Evolutionary conservation across 140 eudicot species (phyloP), one percentile per base, ranked within the genome.

Genomic region (Erigeron philadelphicus): DNA sequence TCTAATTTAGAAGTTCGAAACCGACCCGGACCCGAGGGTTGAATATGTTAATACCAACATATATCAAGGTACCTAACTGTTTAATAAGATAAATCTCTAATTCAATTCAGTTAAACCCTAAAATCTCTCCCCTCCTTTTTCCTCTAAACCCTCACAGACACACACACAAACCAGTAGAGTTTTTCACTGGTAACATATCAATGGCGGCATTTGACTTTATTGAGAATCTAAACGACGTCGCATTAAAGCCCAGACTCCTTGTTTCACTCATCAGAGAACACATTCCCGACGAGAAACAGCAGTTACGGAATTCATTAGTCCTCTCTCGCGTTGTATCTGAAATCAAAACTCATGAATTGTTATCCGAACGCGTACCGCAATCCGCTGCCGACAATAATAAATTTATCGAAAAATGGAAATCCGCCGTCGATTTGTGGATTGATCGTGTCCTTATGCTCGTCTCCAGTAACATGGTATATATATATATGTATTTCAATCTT

Each of bases 391-490:
- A 76, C 31, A 64, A 53, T 53, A 83, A 88, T 12, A 83, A 88
- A 8, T 10, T 66, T 65, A 73, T 81, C 23, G 84, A 79, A 0
- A 75, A 67, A 58, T 93, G 89, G 95, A 82, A 85, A 56, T 72
- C 95, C 0, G 87, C 95, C 23, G 82, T 89, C 15, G 96, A 93
- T 75, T 72, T 79, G 0, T 90, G 97, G 97, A 68, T 87, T 61
- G 61, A 81, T 25, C 90, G 88, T 6, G 10, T 87, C 54, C 72
- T 85, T 62, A 19, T 74, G 52, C 87, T 90, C 2, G 74, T 79
- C 19, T 75, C 84, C 9, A 67, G 79, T 48, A 72, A 76, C 56
- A 71, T 67, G 97, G 97, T 89, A 68, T 23, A 8, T 64, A 31
- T 31, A 25, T 25, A 25, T 25, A 31, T 4, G 0, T 31, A 31